Evolutionary conservation across 106 monocot species (phyloP).

Genomic region (Apostasia ramifera): DNA sequence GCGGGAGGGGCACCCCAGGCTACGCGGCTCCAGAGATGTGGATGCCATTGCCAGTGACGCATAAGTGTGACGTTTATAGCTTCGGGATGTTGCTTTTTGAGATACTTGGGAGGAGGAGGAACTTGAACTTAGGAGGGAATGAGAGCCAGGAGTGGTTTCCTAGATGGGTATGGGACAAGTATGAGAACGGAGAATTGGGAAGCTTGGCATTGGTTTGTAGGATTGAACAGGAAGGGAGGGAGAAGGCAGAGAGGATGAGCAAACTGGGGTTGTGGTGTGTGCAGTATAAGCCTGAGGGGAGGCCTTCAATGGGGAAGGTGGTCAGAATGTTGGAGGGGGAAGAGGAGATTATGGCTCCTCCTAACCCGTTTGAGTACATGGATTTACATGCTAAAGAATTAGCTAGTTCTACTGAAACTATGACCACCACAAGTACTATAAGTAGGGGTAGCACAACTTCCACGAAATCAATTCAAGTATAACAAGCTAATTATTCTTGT

Average conservation of each 20-base stretch:
- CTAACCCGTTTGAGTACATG: constrained; percentile 12
- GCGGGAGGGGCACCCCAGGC: constrained; percentile 22
- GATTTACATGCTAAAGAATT: not conserved
- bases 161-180: constrained; percentile 24
- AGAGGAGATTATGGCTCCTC: constrained; percentile 12
- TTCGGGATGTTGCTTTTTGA: constrained; percentile 27
- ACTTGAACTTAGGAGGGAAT: not conserved
- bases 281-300: constrained; percentile 22
- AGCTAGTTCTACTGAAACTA: not conserved
- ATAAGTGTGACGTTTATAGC: constrained; percentile 35
- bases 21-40: constrained; percentile 29
- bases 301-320: constrained; percentile 26
- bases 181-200: constrained; percentile 2
- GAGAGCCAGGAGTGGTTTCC: constrained; percentile 23
- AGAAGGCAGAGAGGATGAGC: constrained; percentile 16
- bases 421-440: not conserved
- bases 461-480: too few species aligned
- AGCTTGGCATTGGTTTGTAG: not conserved
- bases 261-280: constrained; percentile 27
- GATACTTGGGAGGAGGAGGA: constrained; percentile 23
- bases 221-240: constrained; percentile 12
- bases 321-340: constrained; percentile 36
- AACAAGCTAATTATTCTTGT: too few species aligned
- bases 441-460: too few species aligned
- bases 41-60: constrained; percentile 11